These are phyloP conservation scores for Amoebophrya sp. DNA, from an alignment of 169 alveolate species.

Conservation along the genomic window DNA sequence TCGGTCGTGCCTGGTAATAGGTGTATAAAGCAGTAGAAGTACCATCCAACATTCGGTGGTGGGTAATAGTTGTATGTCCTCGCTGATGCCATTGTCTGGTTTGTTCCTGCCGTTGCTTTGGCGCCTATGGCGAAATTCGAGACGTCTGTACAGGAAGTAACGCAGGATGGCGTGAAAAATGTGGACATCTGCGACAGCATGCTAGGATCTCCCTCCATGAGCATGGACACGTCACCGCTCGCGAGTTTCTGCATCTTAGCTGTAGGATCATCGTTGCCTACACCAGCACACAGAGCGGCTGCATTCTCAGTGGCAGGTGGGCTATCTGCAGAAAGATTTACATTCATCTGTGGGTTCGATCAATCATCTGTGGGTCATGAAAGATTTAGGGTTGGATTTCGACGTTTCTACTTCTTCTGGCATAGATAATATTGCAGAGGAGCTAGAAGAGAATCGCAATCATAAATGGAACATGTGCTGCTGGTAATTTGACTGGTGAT, in stretches of 20 bases:
- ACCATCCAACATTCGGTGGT: not conserved
- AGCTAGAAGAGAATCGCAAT: no score
- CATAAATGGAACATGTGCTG: no score
- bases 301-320: not conserved
- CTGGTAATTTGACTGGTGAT: no score
- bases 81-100: not conserved
- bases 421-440: no score
- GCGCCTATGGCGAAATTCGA: not conserved
- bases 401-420: no score
- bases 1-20: no score
- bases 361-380: no score
- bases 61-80: not conserved
- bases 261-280: not conserved
- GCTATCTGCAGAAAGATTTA: no score
- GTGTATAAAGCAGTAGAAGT: no score
- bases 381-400: no score
- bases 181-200: not conserved
- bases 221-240: not conserved
- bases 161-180: conserved; percentile 26
- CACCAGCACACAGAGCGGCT: not conserved
- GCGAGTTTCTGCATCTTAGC: not conserved
- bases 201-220: not conserved
- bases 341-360: no score
- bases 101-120: not conserved
- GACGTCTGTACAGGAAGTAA: not conserved